Evolutionary conservation across 208 protist genomes (phyloP).

Genomic region (Trypanosoma rangeli): DNA sequence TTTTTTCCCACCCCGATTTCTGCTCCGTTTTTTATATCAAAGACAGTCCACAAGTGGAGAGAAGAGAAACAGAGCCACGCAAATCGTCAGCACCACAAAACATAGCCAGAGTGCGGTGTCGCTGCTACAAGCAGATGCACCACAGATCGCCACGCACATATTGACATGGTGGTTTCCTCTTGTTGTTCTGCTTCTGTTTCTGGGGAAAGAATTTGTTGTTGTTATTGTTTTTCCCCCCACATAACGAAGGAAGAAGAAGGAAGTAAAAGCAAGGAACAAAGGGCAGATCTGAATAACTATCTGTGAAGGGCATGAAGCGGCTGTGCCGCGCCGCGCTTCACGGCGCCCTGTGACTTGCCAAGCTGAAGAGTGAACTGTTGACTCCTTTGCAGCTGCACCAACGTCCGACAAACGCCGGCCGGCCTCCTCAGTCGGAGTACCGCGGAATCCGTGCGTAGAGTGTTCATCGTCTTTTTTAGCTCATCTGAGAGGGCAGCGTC

Average conservation of each 20-base stretch:
- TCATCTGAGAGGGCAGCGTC: conserved; percentile 20
- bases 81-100: no score
- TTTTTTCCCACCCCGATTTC: no score
- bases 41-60: no score
- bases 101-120: no score
- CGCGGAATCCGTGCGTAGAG: conserved; percentile 10
- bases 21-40: no score
- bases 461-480: conserved; percentile 18
- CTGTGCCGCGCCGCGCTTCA: conserved; percentile 7
- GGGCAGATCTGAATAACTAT: conserved; percentile 10
- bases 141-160: no score
- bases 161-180: no score
- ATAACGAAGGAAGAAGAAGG: conserved; percentile 4
- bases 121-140: no score
- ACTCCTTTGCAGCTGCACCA: conserved; percentile 29
- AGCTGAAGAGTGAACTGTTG: conserved; percentile 10
- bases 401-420: conserved; percentile 25
- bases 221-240: neutral
- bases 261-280: conserved; percentile 3
- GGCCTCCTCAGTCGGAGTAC: conserved; percentile 4
- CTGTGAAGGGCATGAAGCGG: conserved; percentile 24
- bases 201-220: no score
- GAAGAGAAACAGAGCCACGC: no score
- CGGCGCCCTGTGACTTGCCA: conserved; percentile 6
- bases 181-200: no score